Evolutionary conservation across 192 early-diverging fungal species (phyloP).

Genomic region (Backusella morwellensis): DNA sequence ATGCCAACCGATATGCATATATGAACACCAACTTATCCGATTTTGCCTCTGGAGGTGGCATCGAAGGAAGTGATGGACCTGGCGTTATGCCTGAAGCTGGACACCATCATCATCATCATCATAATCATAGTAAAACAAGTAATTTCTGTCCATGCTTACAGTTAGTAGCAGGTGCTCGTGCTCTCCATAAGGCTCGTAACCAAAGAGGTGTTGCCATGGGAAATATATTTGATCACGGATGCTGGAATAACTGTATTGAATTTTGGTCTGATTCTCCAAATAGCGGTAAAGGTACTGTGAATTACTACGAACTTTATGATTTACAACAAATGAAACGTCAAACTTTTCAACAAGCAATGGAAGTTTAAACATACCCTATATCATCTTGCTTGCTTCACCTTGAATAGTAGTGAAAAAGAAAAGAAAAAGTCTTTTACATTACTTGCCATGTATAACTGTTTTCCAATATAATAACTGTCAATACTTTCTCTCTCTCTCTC

Average conservation of each 20-base stretch:
- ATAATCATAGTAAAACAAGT: slow-evolving; percentile 26
- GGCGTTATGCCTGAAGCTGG: slow-evolving; percentile 9
- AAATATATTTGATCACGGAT: slow-evolving; percentile 83
- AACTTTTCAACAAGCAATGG: not conserved
- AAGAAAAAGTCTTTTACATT: not conserved
- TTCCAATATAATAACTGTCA: not conserved
- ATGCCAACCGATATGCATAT: slow-evolving; percentile 68
- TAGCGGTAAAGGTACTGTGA: slow-evolving; percentile 52
- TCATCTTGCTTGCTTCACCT: not conserved
- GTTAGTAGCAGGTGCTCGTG: slow-evolving; percentile 37
- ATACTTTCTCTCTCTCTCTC: not conserved
- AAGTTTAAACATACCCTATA: slow-evolving; percentile 6
- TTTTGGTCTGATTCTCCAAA: slow-evolving; percentile 71
- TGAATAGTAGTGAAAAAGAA: not conserved
- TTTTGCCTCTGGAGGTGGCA: slow-evolving; percentile 22
- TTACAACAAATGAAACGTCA: slow-evolving; percentile 18
- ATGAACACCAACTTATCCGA: slow-evolving; percentile 25
- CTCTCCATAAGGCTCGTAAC: slow-evolving; percentile 30
- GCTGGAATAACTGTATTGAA: slow-evolving; percentile 76
- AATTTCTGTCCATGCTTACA: slow-evolving; percentile 25
- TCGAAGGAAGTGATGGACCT: slow-evolving; percentile 31
- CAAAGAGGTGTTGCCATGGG: slow-evolving; percentile 21
- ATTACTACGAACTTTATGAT: slow-evolving; percentile 60
- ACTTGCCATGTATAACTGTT: not conserved
- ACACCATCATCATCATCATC: slow-evolving; percentile 20